Percentiles rank a stretch among this genome's conserved stretches.
Conservation (phyloP, 805 yeast species). For the Metschnikowia proteae region DNA sequence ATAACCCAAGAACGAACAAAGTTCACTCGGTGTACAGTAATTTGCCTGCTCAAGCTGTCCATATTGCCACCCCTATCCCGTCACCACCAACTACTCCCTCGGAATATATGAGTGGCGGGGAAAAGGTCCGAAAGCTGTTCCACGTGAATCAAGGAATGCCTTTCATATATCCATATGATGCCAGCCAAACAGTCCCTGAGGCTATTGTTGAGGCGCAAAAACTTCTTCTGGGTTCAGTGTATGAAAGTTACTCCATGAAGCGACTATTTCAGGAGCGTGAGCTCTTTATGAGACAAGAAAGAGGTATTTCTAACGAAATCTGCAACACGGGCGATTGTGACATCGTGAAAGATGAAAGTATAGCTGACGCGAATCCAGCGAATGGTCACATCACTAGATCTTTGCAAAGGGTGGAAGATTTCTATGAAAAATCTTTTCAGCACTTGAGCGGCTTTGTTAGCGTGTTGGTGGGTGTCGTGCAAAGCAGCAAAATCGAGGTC, state of each 20-base stretch:
- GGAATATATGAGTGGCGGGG: slow-evolving; percentile 46
- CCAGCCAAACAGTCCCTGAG: slow-evolving; percentile 46
- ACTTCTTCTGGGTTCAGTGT: slow-evolving; percentile 57
- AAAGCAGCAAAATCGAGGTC: slow-evolving; percentile 43
- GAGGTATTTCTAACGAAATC: slow-evolving; percentile 42
- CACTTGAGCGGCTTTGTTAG: slow-evolving; percentile 60
- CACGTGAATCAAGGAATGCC: slow-evolving; percentile 70
- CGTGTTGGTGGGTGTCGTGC: slow-evolving; percentile 62
- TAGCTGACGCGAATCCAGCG: slow-evolving; percentile 28
- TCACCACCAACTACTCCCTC: slow-evolving; percentile 60
- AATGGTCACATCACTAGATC: slow-evolving; percentile 36
- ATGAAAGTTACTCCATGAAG: slow-evolving; percentile 61
- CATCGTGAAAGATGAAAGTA: slow-evolving; percentile 17
- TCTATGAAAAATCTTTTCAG: slow-evolving; percentile 52
- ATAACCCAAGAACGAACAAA: slow-evolving; percentile 52
- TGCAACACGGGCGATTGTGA: slow-evolving; percentile 23
- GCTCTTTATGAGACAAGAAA: slow-evolving; percentile 65
- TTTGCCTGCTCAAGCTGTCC: slow-evolving; percentile 54
- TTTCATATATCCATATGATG: slow-evolving; percentile 54
- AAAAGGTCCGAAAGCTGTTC: slow-evolving; percentile 49
- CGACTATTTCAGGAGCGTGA: slow-evolving; percentile 74
- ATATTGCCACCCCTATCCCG: slow-evolving; percentile 85
- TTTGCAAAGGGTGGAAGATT: slow-evolving; percentile 54
- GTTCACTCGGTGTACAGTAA: slow-evolving; percentile 41
- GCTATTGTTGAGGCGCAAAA: slow-evolving; percentile 79